phyloP scores from a whole-genome alignment of 345 rosid genomes.

The Acer campestre region DNA sequence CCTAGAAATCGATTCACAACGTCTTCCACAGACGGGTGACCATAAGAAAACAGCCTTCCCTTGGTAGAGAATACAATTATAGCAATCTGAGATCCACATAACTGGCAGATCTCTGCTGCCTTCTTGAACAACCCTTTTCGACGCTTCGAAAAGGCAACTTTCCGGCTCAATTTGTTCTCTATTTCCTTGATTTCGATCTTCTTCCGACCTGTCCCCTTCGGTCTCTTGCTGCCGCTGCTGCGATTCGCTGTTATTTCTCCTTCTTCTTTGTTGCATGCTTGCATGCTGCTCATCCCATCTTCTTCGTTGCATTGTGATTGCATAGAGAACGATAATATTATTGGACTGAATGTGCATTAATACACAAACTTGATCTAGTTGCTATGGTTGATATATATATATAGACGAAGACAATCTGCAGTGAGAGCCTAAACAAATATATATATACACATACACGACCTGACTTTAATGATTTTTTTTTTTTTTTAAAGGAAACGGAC shows the following conservation, averaged over 20 bases:
- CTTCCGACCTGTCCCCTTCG: conserved; percentile 21
- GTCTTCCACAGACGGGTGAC: background rate
- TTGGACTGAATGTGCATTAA: too few relatives aligned
- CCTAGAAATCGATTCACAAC: conserved; percentile 4
- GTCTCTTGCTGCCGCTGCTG: background rate
- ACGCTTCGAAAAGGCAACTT: conserved; percentile 34
- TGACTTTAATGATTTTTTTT: too few relatives aligned
- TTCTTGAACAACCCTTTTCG: conserved; percentile 34
- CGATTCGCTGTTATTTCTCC: background rate
- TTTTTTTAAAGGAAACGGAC: too few relatives aligned
- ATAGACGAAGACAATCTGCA: too few relatives aligned
- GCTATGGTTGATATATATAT: too few relatives aligned
- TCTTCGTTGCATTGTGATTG: background rate
- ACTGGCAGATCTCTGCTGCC: conserved; percentile 11
- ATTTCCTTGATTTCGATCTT: conserved; percentile 36
- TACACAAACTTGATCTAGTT: too few relatives aligned
- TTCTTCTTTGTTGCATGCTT: background rate
- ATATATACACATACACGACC: too few relatives aligned
- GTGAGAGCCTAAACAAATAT: too few relatives aligned
- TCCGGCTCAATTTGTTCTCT: conserved; percentile 18
- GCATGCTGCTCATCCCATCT: background rate
- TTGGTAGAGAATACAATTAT: conserved; percentile 25
- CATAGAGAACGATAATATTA: background rate
- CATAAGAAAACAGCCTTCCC: conserved; percentile 16
- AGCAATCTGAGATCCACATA: conserved; percentile 27